Evolutionary conservation across 495 filamentous ascomycete species (phyloP).

Genomic region (Talaromyces trachyspermus): DNA sequence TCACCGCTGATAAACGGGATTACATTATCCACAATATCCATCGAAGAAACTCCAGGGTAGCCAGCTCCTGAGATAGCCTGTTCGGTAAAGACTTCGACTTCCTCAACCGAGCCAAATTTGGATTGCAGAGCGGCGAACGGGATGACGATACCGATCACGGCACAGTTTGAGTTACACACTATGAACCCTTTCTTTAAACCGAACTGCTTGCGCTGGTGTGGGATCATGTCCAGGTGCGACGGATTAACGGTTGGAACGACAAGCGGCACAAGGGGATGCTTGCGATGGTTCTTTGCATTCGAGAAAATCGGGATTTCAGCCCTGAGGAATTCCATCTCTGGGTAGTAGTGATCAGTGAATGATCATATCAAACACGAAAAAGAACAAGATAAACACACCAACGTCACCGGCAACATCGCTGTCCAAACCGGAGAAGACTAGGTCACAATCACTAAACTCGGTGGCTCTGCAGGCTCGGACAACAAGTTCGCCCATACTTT

Average conservation of each 20-base stretch:
- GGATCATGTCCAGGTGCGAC: slow-evolving; percentile 68
- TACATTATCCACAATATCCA: slow-evolving; percentile 72
- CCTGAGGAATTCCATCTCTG: slow-evolving; percentile 74
- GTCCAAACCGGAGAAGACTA: slow-evolving; percentile 86
- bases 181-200: slow-evolving; percentile 70
- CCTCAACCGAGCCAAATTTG: slow-evolving; percentile 64
- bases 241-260: slow-evolving; percentile 82
- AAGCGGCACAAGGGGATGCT: slow-evolving; percentile 73
- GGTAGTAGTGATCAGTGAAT: not conserved
- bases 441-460: slow-evolving; percentile 73
- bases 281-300: slow-evolving; percentile 85
- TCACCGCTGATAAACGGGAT: slow-evolving; percentile 83
- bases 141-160: slow-evolving; percentile 81
- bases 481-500: slow-evolving; percentile 57
- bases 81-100: slow-evolving; percentile 77
- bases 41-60: slow-evolving; percentile 77
- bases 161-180: slow-evolving; percentile 87
- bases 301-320: slow-evolving; percentile 76
- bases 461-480: slow-evolving; percentile 68
- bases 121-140: slow-evolving; percentile 79
- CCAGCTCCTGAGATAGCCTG: slow-evolving; percentile 82
- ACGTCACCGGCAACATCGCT: slow-evolving; percentile 76
- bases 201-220: slow-evolving; percentile 61
- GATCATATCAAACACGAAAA: not conserved
- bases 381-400: slow-evolving; percentile 32